Evolutionary conservation across 768 basidiomycete species (phyloP).

Genomic region (Leccinum uliginosum): DNA sequence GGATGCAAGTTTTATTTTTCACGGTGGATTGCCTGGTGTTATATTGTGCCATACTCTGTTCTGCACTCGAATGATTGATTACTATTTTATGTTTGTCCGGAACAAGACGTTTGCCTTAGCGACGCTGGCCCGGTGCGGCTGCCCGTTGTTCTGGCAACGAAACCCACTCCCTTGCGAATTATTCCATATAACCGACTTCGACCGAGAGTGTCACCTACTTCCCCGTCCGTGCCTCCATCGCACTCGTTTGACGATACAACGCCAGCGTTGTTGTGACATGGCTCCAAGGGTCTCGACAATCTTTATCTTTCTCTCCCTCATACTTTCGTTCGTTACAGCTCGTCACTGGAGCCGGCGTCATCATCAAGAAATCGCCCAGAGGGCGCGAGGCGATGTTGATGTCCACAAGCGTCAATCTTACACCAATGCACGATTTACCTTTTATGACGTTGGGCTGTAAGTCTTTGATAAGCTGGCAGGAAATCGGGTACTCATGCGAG

Average conservation of each 20-base stretch:
- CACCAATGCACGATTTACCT: constrained; percentile 44
- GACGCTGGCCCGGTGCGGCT: neutral
- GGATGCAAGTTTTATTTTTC: constrained; percentile 4
- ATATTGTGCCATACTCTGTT: constrained; percentile 14
- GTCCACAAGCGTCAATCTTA: constrained; percentile 37
- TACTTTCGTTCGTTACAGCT: constrained; percentile 33
- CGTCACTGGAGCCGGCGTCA: constrained; percentile 37
- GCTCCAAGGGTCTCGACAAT: constrained; percentile 21
- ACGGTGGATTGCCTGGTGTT: constrained; percentile 6
- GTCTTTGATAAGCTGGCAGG: constrained; percentile 9
- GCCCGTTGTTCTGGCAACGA: constrained; percentile 17
- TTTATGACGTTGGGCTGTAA: constrained; percentile 53
- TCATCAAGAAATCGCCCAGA: constrained; percentile 43
- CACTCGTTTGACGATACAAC: constrained; percentile 19
- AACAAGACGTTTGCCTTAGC: constrained; percentile 6
- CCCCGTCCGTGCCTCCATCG: constrained; percentile 6
- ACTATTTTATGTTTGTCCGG: neutral
- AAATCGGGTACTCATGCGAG: constrained; percentile 3
- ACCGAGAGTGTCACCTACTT: neutral
- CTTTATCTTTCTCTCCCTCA: constrained; percentile 34
- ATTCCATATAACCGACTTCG: neutral
- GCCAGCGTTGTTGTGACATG: constrained; percentile 12
- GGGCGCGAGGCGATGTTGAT: constrained; percentile 38
- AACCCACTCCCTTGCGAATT: neutral
- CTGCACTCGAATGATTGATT: neutral